phyloP scores from a whole-genome alignment of 148 eudicot genomes.

The Chenopodium berlandieri region DNA sequence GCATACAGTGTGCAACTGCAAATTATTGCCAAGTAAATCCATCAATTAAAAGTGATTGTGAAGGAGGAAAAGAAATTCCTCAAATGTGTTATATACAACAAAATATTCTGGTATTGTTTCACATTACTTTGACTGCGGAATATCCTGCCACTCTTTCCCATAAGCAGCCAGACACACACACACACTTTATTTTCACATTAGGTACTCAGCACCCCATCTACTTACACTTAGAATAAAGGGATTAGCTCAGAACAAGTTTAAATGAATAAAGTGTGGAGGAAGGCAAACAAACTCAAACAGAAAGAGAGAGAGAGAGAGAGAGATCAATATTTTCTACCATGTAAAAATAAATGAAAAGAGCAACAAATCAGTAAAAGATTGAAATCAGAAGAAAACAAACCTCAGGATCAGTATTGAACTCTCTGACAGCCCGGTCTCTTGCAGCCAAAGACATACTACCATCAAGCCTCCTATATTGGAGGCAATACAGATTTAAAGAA shows the following conservation, averaged over 20 bases:
- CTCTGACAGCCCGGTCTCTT: slow-evolving; percentile 97
- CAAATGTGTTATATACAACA: background rate
- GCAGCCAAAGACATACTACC: slow-evolving; percentile 85
- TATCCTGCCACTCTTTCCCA: background rate
- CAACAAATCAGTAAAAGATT: background rate
- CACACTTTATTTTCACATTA: background rate
- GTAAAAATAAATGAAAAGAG: background rate
- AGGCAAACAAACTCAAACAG: background rate
- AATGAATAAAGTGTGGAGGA: background rate
- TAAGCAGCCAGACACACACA: background rate
- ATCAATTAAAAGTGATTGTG: background rate
- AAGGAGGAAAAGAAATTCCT: background rate
- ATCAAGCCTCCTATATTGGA: slow-evolving; percentile 88
- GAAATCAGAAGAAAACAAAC: slow-evolving; percentile 36
- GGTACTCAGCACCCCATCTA: background rate
- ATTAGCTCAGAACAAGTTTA: background rate
- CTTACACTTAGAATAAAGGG: background rate
- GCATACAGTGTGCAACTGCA: background rate
- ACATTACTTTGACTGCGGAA: background rate
- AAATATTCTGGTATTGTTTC: background rate
- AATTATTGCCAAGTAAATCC: background rate
- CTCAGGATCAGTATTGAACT: slow-evolving; percentile 84
- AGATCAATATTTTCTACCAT: background rate
- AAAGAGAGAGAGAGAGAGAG: background rate
- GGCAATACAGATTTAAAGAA: slow-evolving; percentile 44